Base-by-base conservation (phyloP, 1,284 basidiomycete species). In the Tetrapyrgos nigripes region DNA sequence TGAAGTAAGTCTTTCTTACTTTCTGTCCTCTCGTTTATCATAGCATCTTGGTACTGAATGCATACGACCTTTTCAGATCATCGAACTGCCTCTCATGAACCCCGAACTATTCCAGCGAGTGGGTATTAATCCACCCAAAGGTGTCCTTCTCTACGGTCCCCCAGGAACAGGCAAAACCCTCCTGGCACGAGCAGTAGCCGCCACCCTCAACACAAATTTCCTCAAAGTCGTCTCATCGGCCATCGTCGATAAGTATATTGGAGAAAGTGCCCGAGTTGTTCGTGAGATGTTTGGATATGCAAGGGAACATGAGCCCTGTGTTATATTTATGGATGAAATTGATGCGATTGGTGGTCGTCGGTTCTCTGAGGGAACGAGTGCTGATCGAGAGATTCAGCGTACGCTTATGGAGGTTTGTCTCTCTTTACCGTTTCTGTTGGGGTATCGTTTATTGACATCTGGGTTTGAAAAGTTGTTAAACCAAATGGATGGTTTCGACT, bases 291-390 rank as follows among this genome's bases (percentile, higher is more conserved):
- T 99, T 71, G 96, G 93, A 13, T 99, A 98, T 74, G 97, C 97
- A 9, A 86, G 84, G 66, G 97, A 98, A 72, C 96, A 99, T 72
- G 97, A 98, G 75, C 97, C 97, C 46, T 98, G 97, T 73, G 97
- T 99, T 69, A 99, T 99, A 72, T 99, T 99, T 79, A 98, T 99
- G 91, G 97, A 99, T 75, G 97, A 99, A 79, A 98, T 99, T 68
- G 96, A 98, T 73, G 96, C 96, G 29, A 97, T 98, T 64, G 96
- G 96, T 66, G 96, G 96, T 14, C 84, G 97, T 65, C 84, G 97
- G 57, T 99, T 99, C 81, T 93, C 90, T n/a, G 97, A 99, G 76
- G 97, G 97, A 33, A 99, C 97, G 3, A 94, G 91, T 74, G 97
- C 97, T 13, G 97, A 99, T 79, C 90, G 97, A 68, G 97, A 99